phyloP scores from a whole-genome alignment of 2,329 filamentous ascomycete species.

The Pseudofabraea citricarpa region DNA sequence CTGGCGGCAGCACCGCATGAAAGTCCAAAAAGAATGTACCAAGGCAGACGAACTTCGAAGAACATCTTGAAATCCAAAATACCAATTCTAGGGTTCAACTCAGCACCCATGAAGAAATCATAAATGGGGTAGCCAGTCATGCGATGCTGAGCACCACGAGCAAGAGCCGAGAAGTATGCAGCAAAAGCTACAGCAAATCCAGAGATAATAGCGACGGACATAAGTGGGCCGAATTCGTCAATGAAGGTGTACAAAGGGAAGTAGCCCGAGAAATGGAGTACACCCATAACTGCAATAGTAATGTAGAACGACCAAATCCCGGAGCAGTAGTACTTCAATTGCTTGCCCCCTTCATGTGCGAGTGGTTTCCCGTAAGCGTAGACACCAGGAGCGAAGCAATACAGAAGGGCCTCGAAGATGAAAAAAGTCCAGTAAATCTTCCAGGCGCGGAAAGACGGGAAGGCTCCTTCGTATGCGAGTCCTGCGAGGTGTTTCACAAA shows the following conservation, averaged over 20 bases:
- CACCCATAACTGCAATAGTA: constrained; percentile 67
- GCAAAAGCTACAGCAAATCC: constrained; percentile 79
- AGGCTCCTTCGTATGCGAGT: constrained; percentile 79
- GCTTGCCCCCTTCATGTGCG: constrained; percentile 74
- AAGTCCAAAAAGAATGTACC: constrained; percentile 83
- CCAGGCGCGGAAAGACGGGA: constrained; percentile 79
- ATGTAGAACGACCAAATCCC: constrained; percentile 83
- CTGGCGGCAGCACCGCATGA: constrained; percentile 71
- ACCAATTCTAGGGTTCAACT: constrained; percentile 78
- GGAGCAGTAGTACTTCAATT: constrained; percentile 92
- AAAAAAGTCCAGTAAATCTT: constrained; percentile 93
- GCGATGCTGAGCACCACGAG: constrained; percentile 78
- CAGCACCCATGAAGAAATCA: constrained; percentile 88
- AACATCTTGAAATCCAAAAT: constrained; percentile 94
- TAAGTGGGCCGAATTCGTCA: constrained; percentile 89
- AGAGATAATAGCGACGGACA: constrained; percentile 89
- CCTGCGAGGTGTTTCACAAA: constrained; percentile 68
- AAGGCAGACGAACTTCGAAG: constrained; percentile 86
- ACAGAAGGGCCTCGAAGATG: constrained; percentile 76
- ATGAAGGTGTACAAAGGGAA: constrained; percentile 91
- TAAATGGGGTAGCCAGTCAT: constrained; percentile 83
- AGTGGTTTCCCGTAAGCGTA: constrained; percentile 86
- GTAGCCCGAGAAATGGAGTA: constrained; percentile 73
- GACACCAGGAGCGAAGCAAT: constrained; percentile 82
- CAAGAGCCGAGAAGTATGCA: constrained; percentile 81